These are phyloP conservation scores for Diutina sp. DNA, from an alignment of 1,139 yeast genomes.

Conservation along the genomic window DNA sequence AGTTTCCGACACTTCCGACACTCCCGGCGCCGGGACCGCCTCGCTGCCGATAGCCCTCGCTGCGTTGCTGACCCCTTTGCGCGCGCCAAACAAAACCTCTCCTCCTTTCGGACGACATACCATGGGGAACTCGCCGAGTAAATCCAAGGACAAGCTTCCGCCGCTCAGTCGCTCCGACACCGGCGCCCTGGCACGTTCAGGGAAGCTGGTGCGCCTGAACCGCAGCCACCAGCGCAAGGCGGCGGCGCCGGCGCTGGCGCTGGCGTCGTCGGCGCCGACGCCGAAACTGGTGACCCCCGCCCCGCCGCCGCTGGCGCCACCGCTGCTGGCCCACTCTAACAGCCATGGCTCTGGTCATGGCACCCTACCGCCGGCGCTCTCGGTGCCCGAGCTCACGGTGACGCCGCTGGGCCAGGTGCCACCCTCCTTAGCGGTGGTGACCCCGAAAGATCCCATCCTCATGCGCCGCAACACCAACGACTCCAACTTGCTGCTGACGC, in stretches of 20 bases:
- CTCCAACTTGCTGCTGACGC: conserved; percentile 4
- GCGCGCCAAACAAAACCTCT: not conserved
- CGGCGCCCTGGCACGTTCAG: conserved; percentile 35
- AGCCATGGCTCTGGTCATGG: not conserved
- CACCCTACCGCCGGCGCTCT: not conserved
- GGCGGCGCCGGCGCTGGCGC: not conserved
- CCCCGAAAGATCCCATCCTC: conserved; percentile 60
- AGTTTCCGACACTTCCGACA: not conserved
- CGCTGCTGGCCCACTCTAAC: not conserved
- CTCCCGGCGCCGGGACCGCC: not conserved
- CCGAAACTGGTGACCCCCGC: not conserved
- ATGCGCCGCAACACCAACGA: conserved; percentile 28
- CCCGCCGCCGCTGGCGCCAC: not conserved
- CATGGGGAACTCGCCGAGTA: conserved; percentile 37
- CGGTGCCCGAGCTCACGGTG: conserved; percentile 6
- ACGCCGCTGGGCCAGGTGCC: conserved; percentile 22
- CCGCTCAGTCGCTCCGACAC: conserved; percentile 39
- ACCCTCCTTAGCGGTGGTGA: conserved; percentile 56
- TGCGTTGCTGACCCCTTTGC: not conserved
- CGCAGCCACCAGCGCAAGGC: conserved; percentile 9
- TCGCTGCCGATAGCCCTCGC: not conserved
- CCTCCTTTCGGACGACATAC: not conserved
- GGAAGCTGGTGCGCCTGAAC: conserved; percentile 34
- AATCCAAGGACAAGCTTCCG: conserved; percentile 8
- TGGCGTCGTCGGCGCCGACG: not conserved